phyloP scores from a whole-genome alignment of 495 filamentous ascomycete species.

The Elaphomyces granulatus region DNA sequence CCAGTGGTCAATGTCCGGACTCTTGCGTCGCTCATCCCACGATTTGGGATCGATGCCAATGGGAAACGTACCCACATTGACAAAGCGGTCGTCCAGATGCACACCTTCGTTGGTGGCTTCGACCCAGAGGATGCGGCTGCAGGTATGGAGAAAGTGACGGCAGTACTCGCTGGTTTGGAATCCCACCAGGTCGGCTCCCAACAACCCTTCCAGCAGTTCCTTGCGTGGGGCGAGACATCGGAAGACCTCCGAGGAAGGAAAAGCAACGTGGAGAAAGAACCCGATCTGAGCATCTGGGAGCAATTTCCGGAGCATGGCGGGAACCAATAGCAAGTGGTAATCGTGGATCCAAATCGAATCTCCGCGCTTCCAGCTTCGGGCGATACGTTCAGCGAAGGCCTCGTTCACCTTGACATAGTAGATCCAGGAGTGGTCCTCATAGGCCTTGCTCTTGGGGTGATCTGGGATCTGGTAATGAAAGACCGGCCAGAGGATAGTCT shows the following conservation, averaged over 20 bases:
- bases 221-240: constrained; percentile 67
- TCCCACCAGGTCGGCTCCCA: constrained; percentile 76
- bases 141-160: constrained; percentile 82
- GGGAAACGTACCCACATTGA: constrained; percentile 29
- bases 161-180: constrained; percentile 87
- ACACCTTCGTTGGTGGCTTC: constrained; percentile 69
- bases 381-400: constrained; percentile 71
- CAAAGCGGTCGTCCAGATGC: constrained; percentile 68
- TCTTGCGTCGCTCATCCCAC: constrained; percentile 54
- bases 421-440: constrained; percentile 86
- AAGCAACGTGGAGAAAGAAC: constrained; percentile 82
- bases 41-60: constrained; percentile 49
- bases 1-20: constrained; percentile 61
- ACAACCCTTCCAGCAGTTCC: constrained; percentile 68
- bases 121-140: constrained; percentile 65
- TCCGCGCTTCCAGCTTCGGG: constrained; percentile 69
- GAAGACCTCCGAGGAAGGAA: constrained; percentile 86
- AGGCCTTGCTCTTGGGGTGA: constrained; percentile 86
- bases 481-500: constrained; percentile 70
- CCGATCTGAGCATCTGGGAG: constrained; percentile 75
- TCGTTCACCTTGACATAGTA: constrained; percentile 79
- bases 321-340: constrained; percentile 75
- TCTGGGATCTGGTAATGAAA: constrained; percentile 93
- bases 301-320: constrained; percentile 62
- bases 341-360: constrained; percentile 87